These are phyloP conservation scores for Bromus sterilis DNA, from an alignment of 176 grass and related monocot genomes.

Conservation along the genomic window DNA sequence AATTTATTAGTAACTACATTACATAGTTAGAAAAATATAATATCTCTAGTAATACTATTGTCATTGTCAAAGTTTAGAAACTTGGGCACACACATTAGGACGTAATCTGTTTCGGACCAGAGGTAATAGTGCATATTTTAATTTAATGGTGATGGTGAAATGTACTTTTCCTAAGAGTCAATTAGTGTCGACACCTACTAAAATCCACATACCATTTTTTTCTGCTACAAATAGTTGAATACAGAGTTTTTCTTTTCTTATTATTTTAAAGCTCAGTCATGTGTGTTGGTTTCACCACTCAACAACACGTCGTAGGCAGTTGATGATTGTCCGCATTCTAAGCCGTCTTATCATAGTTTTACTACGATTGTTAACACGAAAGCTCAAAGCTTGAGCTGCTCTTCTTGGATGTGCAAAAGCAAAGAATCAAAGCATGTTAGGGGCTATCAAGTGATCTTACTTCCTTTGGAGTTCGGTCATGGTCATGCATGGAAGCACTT, in stretches of 20 bases:
- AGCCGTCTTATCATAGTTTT: conserved; percentile 18
- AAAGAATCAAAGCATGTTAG: conserved; percentile 94
- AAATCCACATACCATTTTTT: neutral
- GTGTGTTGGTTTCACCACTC: conserved; percentile 4
- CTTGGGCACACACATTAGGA: no score
- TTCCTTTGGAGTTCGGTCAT: conserved; percentile 76
- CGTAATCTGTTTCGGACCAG: neutral
- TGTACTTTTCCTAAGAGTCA: neutral
- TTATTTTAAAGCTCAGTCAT: neutral
- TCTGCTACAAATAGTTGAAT: conserved; percentile 1
- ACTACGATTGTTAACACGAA: conserved; percentile 29
- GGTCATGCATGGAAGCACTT: conserved; percentile 78
- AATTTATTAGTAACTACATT: neutral
- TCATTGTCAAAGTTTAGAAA: no score
- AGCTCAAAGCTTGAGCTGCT: conserved; percentile 46
- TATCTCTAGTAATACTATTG: neutral
- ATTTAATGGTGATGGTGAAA: neutral
- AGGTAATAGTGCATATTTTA: neutral
- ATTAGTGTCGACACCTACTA: neutral
- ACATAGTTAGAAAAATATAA: neutral
- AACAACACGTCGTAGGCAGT: neutral
- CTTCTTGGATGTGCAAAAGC: conserved; percentile 61
- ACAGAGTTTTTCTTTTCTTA: neutral
- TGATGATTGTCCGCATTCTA: conserved; percentile 9
- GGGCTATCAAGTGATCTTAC: conserved; percentile 67